Base-by-base conservation (phyloP, 2,329 filamentous ascomycete species). In the Blastomyces gilchristii region DNA sequence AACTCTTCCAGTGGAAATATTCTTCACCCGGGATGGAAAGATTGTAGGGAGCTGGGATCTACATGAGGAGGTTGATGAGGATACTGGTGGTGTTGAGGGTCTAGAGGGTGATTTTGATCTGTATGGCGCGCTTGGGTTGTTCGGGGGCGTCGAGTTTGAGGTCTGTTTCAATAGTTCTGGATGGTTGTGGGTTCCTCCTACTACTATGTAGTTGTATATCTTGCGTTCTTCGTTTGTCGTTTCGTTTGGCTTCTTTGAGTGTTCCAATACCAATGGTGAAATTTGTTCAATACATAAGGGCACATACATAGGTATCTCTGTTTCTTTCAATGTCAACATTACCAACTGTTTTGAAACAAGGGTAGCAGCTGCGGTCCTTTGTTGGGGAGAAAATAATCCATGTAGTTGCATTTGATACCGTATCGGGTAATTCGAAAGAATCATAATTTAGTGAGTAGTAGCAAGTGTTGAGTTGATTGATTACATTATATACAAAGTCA, bases 41-140 rank as follows among this genome's bases (percentile, higher is more conserved):
- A 75, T 71, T 62, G 79, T 76, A 25, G 81, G 79, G 0, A 75
- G 76, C 2, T 87, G 85, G 85, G 77, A 85, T 71, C 73, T 86
- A 37, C 81, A 85, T 66, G 84, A 87, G 70, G 82, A 87, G 71
- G 68, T 79, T 53, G 84, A 87, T 71, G 71, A 70, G 58, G 78
- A 80, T 68, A 64, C 86, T 80, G 68, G 87, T 77, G 58, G 85
- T 80, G 50, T 89, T 79, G 37, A 85, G 82, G 67, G 88, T 78
- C 72, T 91, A 80, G 72, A 90, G 85, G 69, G 88, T 78, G 71
- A 91, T 84, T 68, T 88, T 66, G 84, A 87, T 71, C 67, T 87
- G 54, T 83, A 85, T 70, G 81, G 80, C 52, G 83, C 84, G 2
- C 76, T 87, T 62, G 85, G 85, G 3, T 73, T 84, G 28, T 87